Base-by-base conservation (phyloP, 306 rosid genomes). In the Inga oerstediana region DNA sequence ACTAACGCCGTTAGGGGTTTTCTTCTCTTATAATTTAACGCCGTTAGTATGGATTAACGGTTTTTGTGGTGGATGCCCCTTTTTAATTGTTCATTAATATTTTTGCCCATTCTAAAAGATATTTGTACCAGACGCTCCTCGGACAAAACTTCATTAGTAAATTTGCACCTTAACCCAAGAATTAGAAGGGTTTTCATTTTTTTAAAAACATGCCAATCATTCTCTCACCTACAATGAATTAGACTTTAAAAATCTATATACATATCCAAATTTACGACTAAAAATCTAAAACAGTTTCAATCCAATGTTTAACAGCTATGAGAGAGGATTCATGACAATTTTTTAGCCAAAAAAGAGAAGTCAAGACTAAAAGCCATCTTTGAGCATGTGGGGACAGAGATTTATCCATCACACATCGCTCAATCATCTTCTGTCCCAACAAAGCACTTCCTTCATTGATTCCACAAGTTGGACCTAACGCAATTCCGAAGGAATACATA, bases 381-480 rank as follows among this genome's bases (percentile, higher is more conserved):
- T 24, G 59, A 24, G 37, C 24, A 4, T 12, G 75, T 76, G 81
- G 88, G 85, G 87, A 85, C 88, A 79, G 14, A 2, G n/a, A 80
- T 80, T 52, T 58, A 83, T 80, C 68, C 59, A 79, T 73, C 37
- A 68, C 72, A 46, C 68, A 73, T n/a, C 76, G 61, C 75, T 27
- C 83, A 80, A 77, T 39, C 69, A 84, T 45, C 43, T 77, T 67
- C 0, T 77, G 78, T 77, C 71, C 61, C 83, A 73, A 30, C 79
- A 51, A 56, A 48, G 37, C 54, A 62, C 80, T 81, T 75, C 77
- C 58, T 66, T 72, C 56, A 43, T 82, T 79, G 80, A 87, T 34
- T 72, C 86, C 83, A n/a, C 84, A 79, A 79, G 46, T 51, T 78
- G 35, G 22, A 85, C 85, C 58, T 66, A 76, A 80, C 34, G 30